Conservation (phyloP, 2,329 filamentous ascomycete species). For the Colletotrichum abscissum region DNA sequence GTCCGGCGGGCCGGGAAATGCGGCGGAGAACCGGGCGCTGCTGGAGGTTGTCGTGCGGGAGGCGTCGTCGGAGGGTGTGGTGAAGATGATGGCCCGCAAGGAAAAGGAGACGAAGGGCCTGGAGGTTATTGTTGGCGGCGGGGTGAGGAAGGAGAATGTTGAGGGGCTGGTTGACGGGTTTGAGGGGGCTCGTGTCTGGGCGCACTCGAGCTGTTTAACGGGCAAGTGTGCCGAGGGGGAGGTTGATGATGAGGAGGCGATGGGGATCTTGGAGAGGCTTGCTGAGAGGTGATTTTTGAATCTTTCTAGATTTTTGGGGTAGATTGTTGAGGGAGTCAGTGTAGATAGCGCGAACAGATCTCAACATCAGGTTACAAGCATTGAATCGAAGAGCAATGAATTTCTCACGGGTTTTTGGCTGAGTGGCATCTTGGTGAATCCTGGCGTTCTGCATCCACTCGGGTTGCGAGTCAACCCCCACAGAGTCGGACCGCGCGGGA, state of each 20-base stretch:
- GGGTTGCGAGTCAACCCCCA: not conserved
- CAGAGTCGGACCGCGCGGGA: slow-evolving; percentile 4
- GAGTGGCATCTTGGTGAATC: not conserved
- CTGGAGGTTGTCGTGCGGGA: slow-evolving; percentile 50
- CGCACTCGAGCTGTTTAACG: slow-evolving; percentile 60
- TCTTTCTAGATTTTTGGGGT: not conserved
- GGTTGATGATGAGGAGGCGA: slow-evolving; percentile 30
- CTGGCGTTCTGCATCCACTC: not conserved
- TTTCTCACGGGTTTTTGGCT: not conserved
- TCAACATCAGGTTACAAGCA: not conserved
- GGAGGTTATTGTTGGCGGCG: slow-evolving; percentile 65
- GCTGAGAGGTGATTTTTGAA: not conserved
- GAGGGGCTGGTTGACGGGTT: slow-evolving; percentile 42
- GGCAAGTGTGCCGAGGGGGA: slow-evolving; percentile 19
- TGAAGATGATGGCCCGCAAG: too few relatives aligned
- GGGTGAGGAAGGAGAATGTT: slow-evolving; percentile 57
- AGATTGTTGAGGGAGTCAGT: not conserved
- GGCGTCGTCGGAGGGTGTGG: slow-evolving; percentile 23
- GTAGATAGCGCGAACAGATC: not conserved
- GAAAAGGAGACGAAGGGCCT: slow-evolving; percentile 39
- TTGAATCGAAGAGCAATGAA: not conserved
- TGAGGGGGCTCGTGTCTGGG: slow-evolving; percentile 46
- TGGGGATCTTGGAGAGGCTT: slow-evolving; percentile 29
- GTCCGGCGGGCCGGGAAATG: slow-evolving; percentile 59
- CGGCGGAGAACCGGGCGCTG: slow-evolving; percentile 50